phyloP scores from a whole-genome alignment of 176 grass and related monocot genomes.

The Zea mays region Zm-B73-REFERENCE-NAM-5.0 NC_050098.1:156275501-156276000 shows the following conservation, averaged over 20 bases:
- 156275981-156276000: too few relatives aligned
- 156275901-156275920: not conserved
- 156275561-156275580: constrained; percentile 52
- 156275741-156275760: constrained; percentile 66
- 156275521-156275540: constrained; percentile 45
- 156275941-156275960: too few relatives aligned
- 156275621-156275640: constrained; percentile 15
- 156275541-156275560: constrained; percentile 49
- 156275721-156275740: constrained; percentile 52
- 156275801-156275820: constrained; percentile 36
- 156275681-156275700: constrained; percentile 60
- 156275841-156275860: not conserved
- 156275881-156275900: not conserved
- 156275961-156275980: too few relatives aligned
- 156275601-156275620: constrained; percentile 15
- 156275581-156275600: constrained; percentile 48
- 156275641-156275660: constrained; percentile 17
- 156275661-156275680: constrained; percentile 11
- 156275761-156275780: constrained; percentile 56
- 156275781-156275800: constrained; percentile 57
- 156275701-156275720: constrained; percentile 53
- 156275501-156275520: constrained; percentile 41
- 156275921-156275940: too few relatives aligned
- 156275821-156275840: constrained; percentile 28
- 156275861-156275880: not conserved